Evolutionary conservation across 345 rosid genomes (phyloP).

Genomic region (Brassica carinata): DNA sequence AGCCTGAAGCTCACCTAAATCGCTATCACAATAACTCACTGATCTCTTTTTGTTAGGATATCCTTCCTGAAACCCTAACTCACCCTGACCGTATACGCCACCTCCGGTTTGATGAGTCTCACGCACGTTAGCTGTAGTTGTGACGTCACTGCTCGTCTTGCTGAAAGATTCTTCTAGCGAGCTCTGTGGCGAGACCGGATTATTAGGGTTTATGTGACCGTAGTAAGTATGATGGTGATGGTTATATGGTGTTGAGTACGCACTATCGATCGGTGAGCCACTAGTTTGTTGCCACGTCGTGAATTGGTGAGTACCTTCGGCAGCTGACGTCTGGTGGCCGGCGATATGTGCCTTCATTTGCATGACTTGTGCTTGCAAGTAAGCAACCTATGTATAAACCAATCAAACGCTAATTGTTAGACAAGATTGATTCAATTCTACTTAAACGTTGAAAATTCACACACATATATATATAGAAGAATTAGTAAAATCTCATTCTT

Average conservation of each 20-base stretch:
- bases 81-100: conserved; percentile 26
- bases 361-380: conserved; percentile 84
- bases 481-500: not conserved
- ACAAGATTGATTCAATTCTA: conserved; percentile 10
- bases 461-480: not conserved
- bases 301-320: conserved; percentile 19
- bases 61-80: conserved; percentile 41
- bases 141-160: conserved; percentile 38
- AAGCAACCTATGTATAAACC: conserved; percentile 57
- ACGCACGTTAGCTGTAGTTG: conserved; percentile 23
- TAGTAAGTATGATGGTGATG: conserved; percentile 23
- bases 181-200: conserved; percentile 70
- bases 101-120: conserved; percentile 32
- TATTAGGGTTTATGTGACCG: conserved; percentile 46
- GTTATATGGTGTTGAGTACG: conserved; percentile 35
- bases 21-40: conserved; percentile 43
- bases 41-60: conserved; percentile 43
- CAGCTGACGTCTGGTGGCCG: conserved; percentile 44
- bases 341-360: conserved; percentile 79
- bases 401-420: conserved; percentile 14
- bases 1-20: conserved; percentile 83
- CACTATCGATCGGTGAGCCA: conserved; percentile 39
- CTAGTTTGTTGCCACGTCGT: conserved; percentile 35
- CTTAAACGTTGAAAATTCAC: conserved; percentile 6
- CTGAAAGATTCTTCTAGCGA: conserved; percentile 67